Base-by-base conservation (phyloP, 1,284 basidiomycete genomes). In the Inonotus obliquus region DNA sequence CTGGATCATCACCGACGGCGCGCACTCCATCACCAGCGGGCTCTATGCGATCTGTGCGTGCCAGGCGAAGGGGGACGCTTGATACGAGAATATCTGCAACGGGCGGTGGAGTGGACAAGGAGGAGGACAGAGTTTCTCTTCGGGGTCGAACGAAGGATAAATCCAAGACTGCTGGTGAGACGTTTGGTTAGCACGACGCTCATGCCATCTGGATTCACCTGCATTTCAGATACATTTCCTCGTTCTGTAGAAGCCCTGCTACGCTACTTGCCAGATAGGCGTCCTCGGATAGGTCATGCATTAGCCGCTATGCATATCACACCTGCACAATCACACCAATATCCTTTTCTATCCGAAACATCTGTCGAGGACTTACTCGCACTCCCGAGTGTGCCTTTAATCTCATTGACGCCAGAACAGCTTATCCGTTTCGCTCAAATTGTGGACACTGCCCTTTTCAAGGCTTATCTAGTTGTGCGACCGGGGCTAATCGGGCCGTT, bases 361-460 rank as follows among this genome's bases (percentile, higher is more conserved):
- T 83, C 90, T 0, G 76, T 84, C 0, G 81, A 85, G n/a, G 88
- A 92, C 35, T 80, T 96, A 2, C 86, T 94, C 54, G 76, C 79
- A 0, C 75, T 94, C 2, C 93, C 94, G 66, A 81, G 91, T 65
- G 78, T 83, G 0, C 86, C 91, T 0, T 75, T 95, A 35, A 74
- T 83, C 0, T 78, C 83, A 3, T 78, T 96, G 14, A 86, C 84
- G 0, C 86, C 92, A 0, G 89, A 91, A 62, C 87, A 96, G 65
- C 79, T 97, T 5, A 79, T 94, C 35, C 82, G 91, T 25, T 91
- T 91, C 57, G 96, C 95, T 0, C 95, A 97, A 74, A 86, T 98
- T 21, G 91, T 98, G 21, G 95, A 99, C 71, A 99, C 97, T 0
- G 94, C 92, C 7, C 76, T 99, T 65, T 96, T 99, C 77, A 97